A percentile compares a stretch with the other conserved stretches of the same genome.
These are phyloP conservation scores for Ophiostoma piceae DNA, from an alignment of 2,329 filamentous ascomycete species.

Conservation along the genomic window DNA sequence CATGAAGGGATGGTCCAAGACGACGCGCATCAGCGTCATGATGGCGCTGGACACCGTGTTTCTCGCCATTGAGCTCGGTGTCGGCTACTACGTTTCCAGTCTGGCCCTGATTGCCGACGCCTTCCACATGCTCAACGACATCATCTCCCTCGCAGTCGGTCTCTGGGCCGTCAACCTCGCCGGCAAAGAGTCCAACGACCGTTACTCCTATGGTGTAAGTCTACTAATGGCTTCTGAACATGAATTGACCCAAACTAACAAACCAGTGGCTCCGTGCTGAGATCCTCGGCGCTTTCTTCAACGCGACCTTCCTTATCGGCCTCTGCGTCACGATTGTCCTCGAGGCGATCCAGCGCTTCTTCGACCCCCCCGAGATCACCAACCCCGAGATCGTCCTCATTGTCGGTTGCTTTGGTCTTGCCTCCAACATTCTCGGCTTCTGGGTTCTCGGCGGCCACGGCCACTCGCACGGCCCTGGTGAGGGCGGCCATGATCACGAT, in stretches of 20 bases:
- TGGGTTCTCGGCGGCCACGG: slow-evolving; percentile 90
- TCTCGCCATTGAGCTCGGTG: slow-evolving; percentile 81
- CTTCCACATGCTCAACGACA: slow-evolving; percentile 99
- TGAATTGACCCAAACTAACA: background rate
- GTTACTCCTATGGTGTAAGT: slow-evolving; percentile 87
- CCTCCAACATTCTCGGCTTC: slow-evolving; percentile 84
- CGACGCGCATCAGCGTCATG: slow-evolving; percentile 85
- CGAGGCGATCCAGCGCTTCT: slow-evolving; percentile 84
- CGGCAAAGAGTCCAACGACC: slow-evolving; percentile 76
- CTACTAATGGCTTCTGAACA: background rate
- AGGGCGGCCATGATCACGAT: slow-evolving; percentile 36
- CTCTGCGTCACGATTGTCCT: slow-evolving; percentile 94
- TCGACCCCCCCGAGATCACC: slow-evolving; percentile 81
- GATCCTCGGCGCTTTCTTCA: slow-evolving; percentile 92
- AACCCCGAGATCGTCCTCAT: slow-evolving; percentile 84
- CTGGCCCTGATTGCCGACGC: slow-evolving; percentile 92
- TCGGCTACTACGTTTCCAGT: slow-evolving; percentile 82
- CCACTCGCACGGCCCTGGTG: slow-evolving; percentile 65
- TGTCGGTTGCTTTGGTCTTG: slow-evolving; percentile 78
- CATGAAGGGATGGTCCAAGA: slow-evolving; percentile 73
- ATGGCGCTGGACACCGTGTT: slow-evolving; percentile 84
- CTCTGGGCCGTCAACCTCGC: slow-evolving; percentile 92
- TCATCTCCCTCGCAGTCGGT: slow-evolving; percentile 86
- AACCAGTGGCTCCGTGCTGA: slow-evolving; percentile 89
- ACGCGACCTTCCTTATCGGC: slow-evolving; percentile 94